Base-by-base conservation (phyloP, 768 basidiomycete species). In the button mushroom (Agaricus bisporus) region DNA sequence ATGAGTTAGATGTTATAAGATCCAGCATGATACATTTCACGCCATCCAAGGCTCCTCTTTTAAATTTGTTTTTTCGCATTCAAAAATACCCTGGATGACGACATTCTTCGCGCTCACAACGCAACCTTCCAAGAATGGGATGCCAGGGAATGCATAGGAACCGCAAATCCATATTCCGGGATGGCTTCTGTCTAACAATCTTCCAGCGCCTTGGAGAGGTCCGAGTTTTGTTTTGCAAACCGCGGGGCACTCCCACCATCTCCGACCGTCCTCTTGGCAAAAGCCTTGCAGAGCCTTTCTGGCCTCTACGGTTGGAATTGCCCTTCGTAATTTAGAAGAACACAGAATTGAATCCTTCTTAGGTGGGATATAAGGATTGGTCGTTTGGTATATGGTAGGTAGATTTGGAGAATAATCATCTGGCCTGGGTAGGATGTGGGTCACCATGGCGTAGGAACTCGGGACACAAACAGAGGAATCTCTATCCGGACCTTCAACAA, bases 51-150 rank as follows among this genome's bases (percentile, higher is more conserved):
- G 62, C 43, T 62, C 58, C 18, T 58, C 57, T 38, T 22, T 58
- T 51, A 61, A 63, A 41, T 53, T 42, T 1, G 69, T 56, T 11
- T 71, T 72, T 59, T 75, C 75, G 49, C 61, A 63, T 29, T 48
- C 54, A 56, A 71, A 67, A 48, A 75, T 68, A 2, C 75, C 75
- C 54, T 77, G 66, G 52, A 76, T 72, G 5, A 74, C 71, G 5
- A 85, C 81, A 45, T 73, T 73, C 63, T 74, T 73, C n/a, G 86
- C 85, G 60, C 86, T 86, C 17, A 77, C 77, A 11, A 89, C 88
- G 64, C 89, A 91, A 2, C 87, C 88, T 61, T 92, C 90, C 45
- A 91, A 67, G 50, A 92, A 64, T 8, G 88, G 89, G 44, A 91
- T 87, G 0, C 90, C 88, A 15, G 75, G 68, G 60, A 81, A 77